Evolutionary conservation across 2,329 filamentous ascomycete species (phyloP).

Genomic region (Diplodia seriata): DNA sequence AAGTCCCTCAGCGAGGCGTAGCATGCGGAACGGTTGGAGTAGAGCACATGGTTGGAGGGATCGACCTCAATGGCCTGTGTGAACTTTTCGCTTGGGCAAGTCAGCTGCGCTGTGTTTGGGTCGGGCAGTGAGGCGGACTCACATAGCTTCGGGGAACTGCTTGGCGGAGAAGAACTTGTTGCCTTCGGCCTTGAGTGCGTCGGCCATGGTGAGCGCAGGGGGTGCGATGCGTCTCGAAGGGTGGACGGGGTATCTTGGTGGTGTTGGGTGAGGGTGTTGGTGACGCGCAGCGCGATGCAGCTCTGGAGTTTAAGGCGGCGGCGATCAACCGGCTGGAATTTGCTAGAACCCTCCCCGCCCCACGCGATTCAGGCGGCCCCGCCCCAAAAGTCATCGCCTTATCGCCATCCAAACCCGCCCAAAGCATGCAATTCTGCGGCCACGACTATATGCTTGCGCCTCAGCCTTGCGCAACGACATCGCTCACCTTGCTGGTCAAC

Average conservation of each 20-base stretch:
- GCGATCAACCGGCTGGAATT: constrained; percentile 25
- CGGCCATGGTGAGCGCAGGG: constrained; percentile 60
- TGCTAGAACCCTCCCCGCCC: constrained; percentile 20
- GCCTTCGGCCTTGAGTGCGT: constrained; percentile 93
- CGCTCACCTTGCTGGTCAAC: not conserved
- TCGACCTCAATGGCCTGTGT: constrained; percentile 90
- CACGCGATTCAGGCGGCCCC: not conserved
- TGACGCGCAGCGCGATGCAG: constrained; percentile 17
- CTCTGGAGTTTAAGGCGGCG: constrained; percentile 26
- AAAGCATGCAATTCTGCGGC: not conserved
- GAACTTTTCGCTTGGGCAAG: constrained; percentile 78
- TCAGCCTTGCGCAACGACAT: constrained; percentile 4
- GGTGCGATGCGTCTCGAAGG: not conserved
- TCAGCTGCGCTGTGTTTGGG: constrained; percentile 31
- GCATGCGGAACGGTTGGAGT: constrained; percentile 90
- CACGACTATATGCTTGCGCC: not conserved
- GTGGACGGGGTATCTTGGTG: constrained; percentile 3
- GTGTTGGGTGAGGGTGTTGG: constrained; percentile 3
- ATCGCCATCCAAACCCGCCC: not conserved
- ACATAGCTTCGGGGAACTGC: constrained; percentile 96
- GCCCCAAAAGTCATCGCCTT: not conserved
- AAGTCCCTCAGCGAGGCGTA: constrained; percentile 91
- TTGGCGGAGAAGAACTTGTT: constrained; percentile 99
- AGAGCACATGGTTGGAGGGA: constrained; percentile 89
- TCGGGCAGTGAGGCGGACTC: constrained; percentile 55